Percentiles rank a stretch among this genome's conserved stretches.
These are phyloP conservation scores for Aspergillus transmontanensis DNA, from an alignment of 2,329 filamentous ascomycete species.

Conservation along the genomic window DNA sequence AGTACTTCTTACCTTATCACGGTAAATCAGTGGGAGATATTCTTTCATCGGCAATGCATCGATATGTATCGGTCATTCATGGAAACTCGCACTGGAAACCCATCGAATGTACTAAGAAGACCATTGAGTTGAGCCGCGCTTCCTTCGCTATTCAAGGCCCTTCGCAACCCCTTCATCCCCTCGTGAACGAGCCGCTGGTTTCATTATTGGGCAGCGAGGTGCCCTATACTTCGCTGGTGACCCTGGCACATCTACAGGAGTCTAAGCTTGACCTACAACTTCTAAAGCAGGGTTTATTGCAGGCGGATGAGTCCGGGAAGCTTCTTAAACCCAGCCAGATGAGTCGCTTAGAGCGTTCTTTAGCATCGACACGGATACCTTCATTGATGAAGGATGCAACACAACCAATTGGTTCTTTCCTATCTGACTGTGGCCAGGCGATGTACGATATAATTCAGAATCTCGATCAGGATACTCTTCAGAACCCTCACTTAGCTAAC, in stretches of 20 bases:
- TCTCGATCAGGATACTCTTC: conserved; percentile 29
- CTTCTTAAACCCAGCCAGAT: conserved; percentile 45
- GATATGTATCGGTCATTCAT: conserved; percentile 35
- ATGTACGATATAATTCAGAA: conserved; percentile 38
- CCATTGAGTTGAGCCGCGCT: conserved; percentile 28
- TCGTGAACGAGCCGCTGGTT: conserved; percentile 43
- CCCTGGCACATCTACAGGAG: conserved; percentile 40
- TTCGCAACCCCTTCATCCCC: conserved; percentile 41
- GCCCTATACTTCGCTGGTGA: conserved; percentile 25
- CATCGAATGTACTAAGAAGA: conserved; percentile 22
- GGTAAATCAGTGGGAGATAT: conserved; percentile 13
- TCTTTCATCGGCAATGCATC: conserved; percentile 27
- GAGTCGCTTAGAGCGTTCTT: conserved; percentile 44
- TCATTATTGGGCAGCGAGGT: conserved; percentile 28
- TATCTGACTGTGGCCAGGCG: conserved; percentile 40
- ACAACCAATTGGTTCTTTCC: conserved; percentile 41
- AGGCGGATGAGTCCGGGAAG: conserved; percentile 35
- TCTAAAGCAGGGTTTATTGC: conserved; percentile 36
- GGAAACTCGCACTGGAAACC: conserved; percentile 35
- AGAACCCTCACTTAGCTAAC: conserved; percentile 26
- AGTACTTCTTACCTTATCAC: conserved; percentile 23
- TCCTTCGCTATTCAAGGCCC: conserved; percentile 28
- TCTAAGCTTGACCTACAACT: conserved; percentile 39
- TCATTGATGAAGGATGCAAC: conserved; percentile 46
- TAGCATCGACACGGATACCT: conserved; percentile 43